A percentile compares a stretch with the other conserved stretches of the same genome.
phyloP scores from a whole-genome alignment of 306 rosid species.

The Luffa aegyptiaca region DNA sequence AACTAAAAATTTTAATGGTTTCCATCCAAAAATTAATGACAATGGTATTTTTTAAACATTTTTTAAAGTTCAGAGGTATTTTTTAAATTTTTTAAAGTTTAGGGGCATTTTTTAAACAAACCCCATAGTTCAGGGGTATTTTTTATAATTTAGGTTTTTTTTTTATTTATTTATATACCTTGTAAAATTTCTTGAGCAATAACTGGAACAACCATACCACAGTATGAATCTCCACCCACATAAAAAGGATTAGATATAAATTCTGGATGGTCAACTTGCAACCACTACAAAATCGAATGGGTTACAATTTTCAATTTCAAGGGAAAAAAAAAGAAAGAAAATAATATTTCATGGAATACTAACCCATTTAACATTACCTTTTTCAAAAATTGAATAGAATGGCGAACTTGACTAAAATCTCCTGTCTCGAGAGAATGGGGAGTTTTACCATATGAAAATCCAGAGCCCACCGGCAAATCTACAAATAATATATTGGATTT shows the following conservation, averaged over 20 bases:
- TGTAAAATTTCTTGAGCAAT: conserved; percentile 37
- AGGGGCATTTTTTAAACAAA: too few relatives aligned
- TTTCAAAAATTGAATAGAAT: conserved; percentile 37
- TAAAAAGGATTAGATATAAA: conserved; percentile 29
- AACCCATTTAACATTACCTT: conserved; percentile 13
- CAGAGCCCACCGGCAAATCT: conserved; percentile 58
- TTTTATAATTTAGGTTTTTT: too few relatives aligned
- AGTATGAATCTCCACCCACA: conserved; percentile 61
- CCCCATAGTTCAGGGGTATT: too few relatives aligned
- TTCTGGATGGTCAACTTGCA: conserved; percentile 20
- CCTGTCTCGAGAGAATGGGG: conserved; percentile 18
- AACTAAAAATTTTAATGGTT: too few relatives aligned
- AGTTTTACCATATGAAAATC: conserved; percentile 50
- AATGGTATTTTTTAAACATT: too few relatives aligned
- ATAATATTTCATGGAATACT: neutral
- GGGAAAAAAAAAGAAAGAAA: neutral
- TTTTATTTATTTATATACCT: conserved; percentile 31
- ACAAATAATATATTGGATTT: conserved; percentile 45
- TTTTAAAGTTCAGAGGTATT: too few relatives aligned
- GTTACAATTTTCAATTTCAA: neutral
- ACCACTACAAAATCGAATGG: conserved; percentile 40
- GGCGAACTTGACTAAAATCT: conserved; percentile 31
- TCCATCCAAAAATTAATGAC: too few relatives aligned
- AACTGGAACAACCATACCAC: conserved; percentile 53
- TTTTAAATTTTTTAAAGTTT: too few relatives aligned